Evolutionary conservation across 768 basidiomycete genomes (phyloP), one percentile per base, ranked within the genome.

Genomic region (Pulveroboletus frians): DNA sequence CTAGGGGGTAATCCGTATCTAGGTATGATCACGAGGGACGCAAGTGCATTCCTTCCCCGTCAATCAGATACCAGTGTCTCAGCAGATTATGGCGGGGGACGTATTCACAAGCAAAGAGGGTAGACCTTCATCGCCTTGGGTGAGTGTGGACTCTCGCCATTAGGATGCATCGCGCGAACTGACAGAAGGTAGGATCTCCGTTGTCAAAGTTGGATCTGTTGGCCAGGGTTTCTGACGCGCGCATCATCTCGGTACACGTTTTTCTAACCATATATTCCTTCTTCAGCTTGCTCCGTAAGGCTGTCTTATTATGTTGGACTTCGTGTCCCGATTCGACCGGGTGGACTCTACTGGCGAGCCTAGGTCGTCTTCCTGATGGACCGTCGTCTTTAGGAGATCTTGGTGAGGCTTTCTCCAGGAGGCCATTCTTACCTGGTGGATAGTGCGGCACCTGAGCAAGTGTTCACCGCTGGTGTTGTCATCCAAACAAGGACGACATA

Each of bases 241-340:
- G 85, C 64, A 81, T 87, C 47, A 85, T 86, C 52, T 86, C 84
- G 47, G 83, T 84, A 52, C 45, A 62, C 4, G 5, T 14, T 39
- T 17, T 31, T 15, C 17, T 3, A 47, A 32, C 21, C 41, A 11
- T n/a, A 14, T 46, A 32, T 48, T 34, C n/a, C 46, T 46, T 44
- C n/a, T 47, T 47, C 11, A 45, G 9, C 21, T 14, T 15, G 17
- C 13, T 30, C 21, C 29, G 3, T 58, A 84, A 80, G 87, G 86
- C 73, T 87, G 84, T 58, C 66, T 89, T 29, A 87, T 88, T 50
- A 88, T 88, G 84, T 78, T 78, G 8, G 85, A 88, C 63, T 89
- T 89, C 64, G 74, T 86, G 56, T 55, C 69, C 45, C 78, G 85
- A 11, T 88, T 89, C 59, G 87, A 85, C 29, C 69, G 80, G 57